These are phyloP conservation scores for Fonsecaea nubica DNA, from an alignment of 2,329 filamentous ascomycete species.

Conservation along the genomic window DNA sequence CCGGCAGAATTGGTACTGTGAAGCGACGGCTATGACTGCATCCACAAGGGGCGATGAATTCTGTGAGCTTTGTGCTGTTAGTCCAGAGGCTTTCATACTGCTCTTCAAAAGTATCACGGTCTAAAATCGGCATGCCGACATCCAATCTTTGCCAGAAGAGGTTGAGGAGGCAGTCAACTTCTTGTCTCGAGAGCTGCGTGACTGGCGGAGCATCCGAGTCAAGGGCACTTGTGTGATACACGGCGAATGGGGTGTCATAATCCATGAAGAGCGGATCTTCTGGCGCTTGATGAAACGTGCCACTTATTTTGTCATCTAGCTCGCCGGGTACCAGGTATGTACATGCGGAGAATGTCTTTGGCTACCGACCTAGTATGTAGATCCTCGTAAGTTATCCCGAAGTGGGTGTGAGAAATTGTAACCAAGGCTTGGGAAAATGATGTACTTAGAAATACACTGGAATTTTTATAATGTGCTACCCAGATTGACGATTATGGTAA, in stretches of 20 bases:
- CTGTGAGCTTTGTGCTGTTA: too few species aligned
- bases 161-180: neutral
- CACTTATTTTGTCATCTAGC: too few species aligned
- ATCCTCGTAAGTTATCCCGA: too few species aligned
- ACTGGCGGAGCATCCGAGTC: neutral
- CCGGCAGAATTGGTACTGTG: neutral
- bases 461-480: too few species aligned
- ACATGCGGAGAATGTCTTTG: too few species aligned
- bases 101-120: neutral
- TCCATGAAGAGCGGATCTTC: neutral
- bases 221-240: neutral
- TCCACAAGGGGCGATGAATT: neutral
- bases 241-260: neutral
- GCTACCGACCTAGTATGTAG: too few species aligned
- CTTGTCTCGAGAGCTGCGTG: neutral
- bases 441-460: too few species aligned
- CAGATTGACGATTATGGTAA: neutral
- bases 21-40: neutral
- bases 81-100: neutral
- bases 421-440: too few species aligned
- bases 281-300: neutral
- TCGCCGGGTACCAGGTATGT: too few species aligned
- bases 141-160: neutral
- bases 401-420: too few species aligned
- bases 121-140: neutral